phyloP scores from a whole-genome alignment of 495 filamentous ascomycete genomes.

The Cryomyces antarcticus region DNA sequence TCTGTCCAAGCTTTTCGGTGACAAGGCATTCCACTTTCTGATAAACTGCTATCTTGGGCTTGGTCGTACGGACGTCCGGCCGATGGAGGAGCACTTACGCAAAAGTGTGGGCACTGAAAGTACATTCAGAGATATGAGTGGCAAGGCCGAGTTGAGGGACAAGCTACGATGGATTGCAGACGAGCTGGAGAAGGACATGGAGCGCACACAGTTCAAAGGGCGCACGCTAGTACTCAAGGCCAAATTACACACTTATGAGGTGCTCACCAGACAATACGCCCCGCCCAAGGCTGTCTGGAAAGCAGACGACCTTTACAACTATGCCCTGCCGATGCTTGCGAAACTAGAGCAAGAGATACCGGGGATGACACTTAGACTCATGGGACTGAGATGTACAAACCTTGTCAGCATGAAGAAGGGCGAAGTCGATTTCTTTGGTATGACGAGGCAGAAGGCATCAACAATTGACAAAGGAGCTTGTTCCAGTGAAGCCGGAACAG shows the following conservation, averaged over 20 bases:
- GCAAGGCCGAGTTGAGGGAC: constrained; percentile 43
- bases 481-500: background rate
- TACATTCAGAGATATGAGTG: constrained; percentile 68
- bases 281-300: constrained; percentile 47
- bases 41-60: constrained; percentile 69
- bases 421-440: constrained; percentile 62
- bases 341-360: constrained; percentile 79
- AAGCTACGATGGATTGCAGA: constrained; percentile 65
- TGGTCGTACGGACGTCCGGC: constrained; percentile 71
- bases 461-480: background rate
- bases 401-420: constrained; percentile 65
- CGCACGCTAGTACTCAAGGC: constrained; percentile 80
- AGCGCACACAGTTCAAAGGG: constrained; percentile 64
- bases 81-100: constrained; percentile 73
- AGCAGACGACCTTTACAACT: constrained; percentile 69
- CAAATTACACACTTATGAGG: constrained; percentile 87
- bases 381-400: constrained; percentile 77
- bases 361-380: constrained; percentile 58
- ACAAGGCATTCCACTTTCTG: constrained; percentile 78
- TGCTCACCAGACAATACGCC: constrained; percentile 61
- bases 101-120: constrained; percentile 89
- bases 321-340: constrained; percentile 58
- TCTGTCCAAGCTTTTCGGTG: constrained; percentile 60
- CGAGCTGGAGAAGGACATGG: constrained; percentile 74
- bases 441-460: constrained; percentile 9